Percentiles rank a stretch among this genome's conserved stretches.
Evolutionary conservation across 2,329 filamentous ascomycete species (phyloP).

Genomic region (Zymoseptoria brevis): DNA sequence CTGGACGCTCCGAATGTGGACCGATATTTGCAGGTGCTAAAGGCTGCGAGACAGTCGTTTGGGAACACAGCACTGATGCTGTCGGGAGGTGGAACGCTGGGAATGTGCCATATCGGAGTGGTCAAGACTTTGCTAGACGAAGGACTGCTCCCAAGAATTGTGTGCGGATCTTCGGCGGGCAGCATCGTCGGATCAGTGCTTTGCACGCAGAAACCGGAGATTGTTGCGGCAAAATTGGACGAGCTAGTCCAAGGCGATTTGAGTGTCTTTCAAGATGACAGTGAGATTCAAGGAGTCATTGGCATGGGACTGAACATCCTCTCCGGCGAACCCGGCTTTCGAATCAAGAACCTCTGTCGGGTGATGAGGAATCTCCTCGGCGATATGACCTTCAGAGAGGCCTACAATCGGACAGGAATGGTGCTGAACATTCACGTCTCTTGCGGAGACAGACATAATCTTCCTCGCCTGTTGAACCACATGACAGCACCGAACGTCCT

Average conservation of each 20-base stretch:
- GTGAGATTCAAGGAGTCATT: conserved; percentile 14
- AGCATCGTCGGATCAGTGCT: conserved; percentile 19
- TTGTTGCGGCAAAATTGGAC: conserved; percentile 13
- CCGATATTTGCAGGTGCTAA: conserved; percentile 13
- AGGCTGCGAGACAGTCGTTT: conserved; percentile 14
- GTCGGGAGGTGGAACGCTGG: conserved; percentile 18
- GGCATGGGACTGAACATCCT: conserved; percentile 15
- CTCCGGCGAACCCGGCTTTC: conserved; percentile 31
- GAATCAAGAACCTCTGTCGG: conserved; percentile 70
- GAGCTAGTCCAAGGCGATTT: conserved; percentile 16
- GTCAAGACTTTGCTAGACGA: conserved; percentile 15
- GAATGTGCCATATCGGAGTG: conserved; percentile 20
- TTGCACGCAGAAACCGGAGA: conserved; percentile 16
- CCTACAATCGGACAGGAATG: conserved; percentile 85
- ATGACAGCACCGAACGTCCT: conserved; percentile 88
- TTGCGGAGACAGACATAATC: conserved; percentile 75
- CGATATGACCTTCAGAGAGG: conserved; percentile 90
- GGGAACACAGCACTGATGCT: conserved; percentile 19
- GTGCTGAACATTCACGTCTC: conserved; percentile 94
- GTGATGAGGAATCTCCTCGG: conserved; percentile 77
- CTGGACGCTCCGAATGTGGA: conserved; percentile 6
- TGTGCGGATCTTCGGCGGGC: conserved; percentile 19
- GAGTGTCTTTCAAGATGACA: conserved; percentile 15
- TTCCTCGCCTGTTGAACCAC: conserved; percentile 83
- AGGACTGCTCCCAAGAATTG: conserved; percentile 15